Conservation (phyloP, 139 green algal species). For the Volvox reticuliferus region DNA sequence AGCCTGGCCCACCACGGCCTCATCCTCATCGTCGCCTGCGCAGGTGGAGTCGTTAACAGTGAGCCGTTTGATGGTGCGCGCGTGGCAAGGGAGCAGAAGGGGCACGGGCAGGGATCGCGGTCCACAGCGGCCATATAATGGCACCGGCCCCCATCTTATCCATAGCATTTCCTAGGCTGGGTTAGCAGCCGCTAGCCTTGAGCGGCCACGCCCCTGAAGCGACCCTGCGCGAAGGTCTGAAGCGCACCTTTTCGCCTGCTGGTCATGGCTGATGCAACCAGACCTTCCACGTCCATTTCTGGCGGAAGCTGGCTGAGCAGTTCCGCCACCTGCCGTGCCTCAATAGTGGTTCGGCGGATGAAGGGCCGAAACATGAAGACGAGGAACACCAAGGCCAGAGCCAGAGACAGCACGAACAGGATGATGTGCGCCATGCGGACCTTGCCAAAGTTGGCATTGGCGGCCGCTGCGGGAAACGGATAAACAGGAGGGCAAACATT, state of each 20-base stretch:
- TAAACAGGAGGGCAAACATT: background rate
- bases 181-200: too few species aligned
- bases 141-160: too few species aligned
- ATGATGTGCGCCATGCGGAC: slow-evolving; percentile 53
- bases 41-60: background rate
- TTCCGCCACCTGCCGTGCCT: slow-evolving; percentile 56
- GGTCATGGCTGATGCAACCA: slow-evolving; percentile 46
- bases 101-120: background rate
- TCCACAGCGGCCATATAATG: too few species aligned
- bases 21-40: slow-evolving; percentile 22
- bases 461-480: background rate
- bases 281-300: slow-evolving; percentile 60
- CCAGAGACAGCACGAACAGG: slow-evolving; percentile 49
- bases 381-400: slow-evolving; percentile 48
- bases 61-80: too few species aligned
- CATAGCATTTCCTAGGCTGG: too few species aligned
- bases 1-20: background rate
- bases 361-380: slow-evolving; percentile 60
- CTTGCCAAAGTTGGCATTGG: slow-evolving; percentile 39
- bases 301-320: slow-evolving; percentile 60
- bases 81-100: too few species aligned
- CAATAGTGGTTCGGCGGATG: slow-evolving; percentile 48
- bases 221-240: too few species aligned
- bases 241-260: slow-evolving; percentile 17
- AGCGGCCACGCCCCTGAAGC: too few species aligned